Conservation (phyloP, 2,329 filamentous ascomycete genomes). For the Sporothrix dimorphospora region DNA sequence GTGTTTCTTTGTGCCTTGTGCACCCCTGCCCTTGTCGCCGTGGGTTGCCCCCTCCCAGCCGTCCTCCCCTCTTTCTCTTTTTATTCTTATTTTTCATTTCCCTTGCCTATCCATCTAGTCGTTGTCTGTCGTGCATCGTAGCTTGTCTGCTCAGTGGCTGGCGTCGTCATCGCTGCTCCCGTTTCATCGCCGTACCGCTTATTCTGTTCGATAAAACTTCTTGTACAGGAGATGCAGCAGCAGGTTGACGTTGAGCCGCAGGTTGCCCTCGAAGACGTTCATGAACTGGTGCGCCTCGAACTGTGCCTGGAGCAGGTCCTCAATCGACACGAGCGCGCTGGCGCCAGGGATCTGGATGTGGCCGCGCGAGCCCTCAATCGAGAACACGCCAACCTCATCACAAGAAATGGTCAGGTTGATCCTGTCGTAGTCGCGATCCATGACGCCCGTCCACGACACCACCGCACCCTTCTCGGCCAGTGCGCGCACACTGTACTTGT, state of each 20-base stretch:
- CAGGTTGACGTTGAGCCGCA: constrained; percentile 94
- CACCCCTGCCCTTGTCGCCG: not conserved
- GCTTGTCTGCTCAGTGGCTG: not conserved
- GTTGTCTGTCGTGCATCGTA: constrained; percentile 17
- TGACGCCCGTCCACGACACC: constrained; percentile 85
- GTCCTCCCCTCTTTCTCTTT: not conserved
- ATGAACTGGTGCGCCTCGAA: constrained; percentile 97
- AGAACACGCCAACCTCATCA: constrained; percentile 92
- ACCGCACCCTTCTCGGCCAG: constrained; percentile 93
- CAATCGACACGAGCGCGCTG: constrained; percentile 83
- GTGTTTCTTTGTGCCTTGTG: constrained; percentile 7
- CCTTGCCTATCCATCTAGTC: not conserved
- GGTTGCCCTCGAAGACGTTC: constrained; percentile 82
- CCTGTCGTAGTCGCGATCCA: constrained; percentile 82
- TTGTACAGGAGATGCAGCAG: constrained; percentile 96
- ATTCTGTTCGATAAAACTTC: constrained; percentile 88
- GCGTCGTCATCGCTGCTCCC: not conserved
- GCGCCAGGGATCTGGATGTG: constrained; percentile 96
- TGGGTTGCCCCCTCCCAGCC: not conserved
- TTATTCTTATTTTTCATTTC: not conserved
- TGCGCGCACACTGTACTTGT: constrained; percentile 91
- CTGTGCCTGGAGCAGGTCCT: constrained; percentile 93
- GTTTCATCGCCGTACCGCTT: not conserved
- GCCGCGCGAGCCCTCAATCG: constrained; percentile 85
- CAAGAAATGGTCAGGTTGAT: constrained; percentile 93